Evolutionary conservation across 495 filamentous ascomycete genomes (phyloP), one percentile per base, ranked within the genome.

Genomic region (Podospora pseudocomata): DNA sequence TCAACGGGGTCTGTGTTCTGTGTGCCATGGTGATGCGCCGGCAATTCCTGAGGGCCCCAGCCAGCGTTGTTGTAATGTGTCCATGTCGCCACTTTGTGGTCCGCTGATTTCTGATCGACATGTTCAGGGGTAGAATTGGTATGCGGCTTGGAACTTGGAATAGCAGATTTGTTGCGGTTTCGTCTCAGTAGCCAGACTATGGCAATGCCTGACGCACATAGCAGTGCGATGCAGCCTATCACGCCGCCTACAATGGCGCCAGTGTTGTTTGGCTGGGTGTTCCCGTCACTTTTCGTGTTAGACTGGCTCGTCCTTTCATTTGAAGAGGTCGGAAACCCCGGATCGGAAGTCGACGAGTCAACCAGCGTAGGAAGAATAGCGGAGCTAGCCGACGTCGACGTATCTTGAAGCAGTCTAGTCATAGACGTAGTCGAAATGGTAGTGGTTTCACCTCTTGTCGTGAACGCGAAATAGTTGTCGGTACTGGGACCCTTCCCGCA

Each of bases 401-500:
- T 23, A 2, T 23, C 1, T 2, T 23, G 23, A 23, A 23, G 23
- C 23, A 23, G 23, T 23, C 1, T 23, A 23, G 23, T 23, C 23
- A 16, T 57, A 57, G 20, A 23, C 16, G 2, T 57, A 2, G 49
- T 16, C 15, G 53, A 26, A 23, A n/a, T 9, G 44, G 49, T 23
- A n/a, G 56, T 63, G 9, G 59, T 1, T 19, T 19, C 49, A 3
- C 27, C 16, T 44, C n/a, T 57, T 0, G 64, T 69, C 4, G 71
- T 65, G 20, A 65, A 70, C 11, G 68, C 69, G 4, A 59, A 27
- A 63, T 68, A 71, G 9, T 20, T 13, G 15, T 72, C 67, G 2
- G 65, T 65, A 16, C 15, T 71, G 19, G 71, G 59, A 15, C 9
- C 30, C 5, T 34, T 27, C 18, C 62, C 73, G 26, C 71, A 75